These are phyloP conservation scores for Quercus agrifolia DNA, from an alignment of 306 rosid species.

Conservation along the genomic window DNA sequence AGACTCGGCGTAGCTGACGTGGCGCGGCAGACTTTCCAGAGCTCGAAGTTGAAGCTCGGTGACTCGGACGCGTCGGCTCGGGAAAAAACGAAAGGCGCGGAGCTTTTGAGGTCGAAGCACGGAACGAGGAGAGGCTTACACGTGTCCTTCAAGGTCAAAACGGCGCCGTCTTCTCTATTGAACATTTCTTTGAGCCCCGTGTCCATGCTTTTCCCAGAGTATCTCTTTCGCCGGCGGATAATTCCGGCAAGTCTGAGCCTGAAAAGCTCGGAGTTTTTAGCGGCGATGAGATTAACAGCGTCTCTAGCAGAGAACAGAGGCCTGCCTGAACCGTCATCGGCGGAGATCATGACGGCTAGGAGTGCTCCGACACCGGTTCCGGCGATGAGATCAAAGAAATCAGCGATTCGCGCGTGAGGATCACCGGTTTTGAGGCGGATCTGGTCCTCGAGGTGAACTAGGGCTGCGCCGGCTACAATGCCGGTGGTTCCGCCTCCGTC, in stretches of 20 bases:
- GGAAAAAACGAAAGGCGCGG: conserved; percentile 94
- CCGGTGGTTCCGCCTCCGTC: conserved; percentile 89
- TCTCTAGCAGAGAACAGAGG: conserved; percentile 74
- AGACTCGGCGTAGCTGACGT: conserved; percentile 78
- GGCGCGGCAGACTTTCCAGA: conserved; percentile 95
- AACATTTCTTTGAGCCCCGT: conserved; percentile 54
- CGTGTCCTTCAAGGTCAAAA: conserved; percentile 77
- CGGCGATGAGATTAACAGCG: conserved; percentile 40
- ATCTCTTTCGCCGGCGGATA: conserved; percentile 44
- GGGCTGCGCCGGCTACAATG: conserved; percentile 71
- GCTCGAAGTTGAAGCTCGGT: conserved; percentile 87
- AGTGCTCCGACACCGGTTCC: conserved; percentile 88
- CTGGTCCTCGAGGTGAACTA: conserved; percentile 89
- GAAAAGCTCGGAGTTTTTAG: conserved; percentile 51
- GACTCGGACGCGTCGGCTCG: conserved; percentile 91
- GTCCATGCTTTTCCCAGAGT: conserved; percentile 69
- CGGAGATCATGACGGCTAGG: conserved; percentile 72
- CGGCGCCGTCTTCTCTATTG: conserved; percentile 43
- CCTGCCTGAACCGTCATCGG: conserved; percentile 63
- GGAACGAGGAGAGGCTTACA: conserved; percentile 84
- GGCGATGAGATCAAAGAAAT: conserved; percentile 83
- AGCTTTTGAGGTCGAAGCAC: conserved; percentile 90
- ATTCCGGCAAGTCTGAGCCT: conserved; percentile 32
- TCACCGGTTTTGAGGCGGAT: conserved; percentile 81
- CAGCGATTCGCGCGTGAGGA: conserved; percentile 65